Evolutionary conservation across 2,329 filamentous ascomycete genomes (phyloP), one percentile per base, ranked within the genome.

Genomic region (Coniosporium uncinatum): DNA sequence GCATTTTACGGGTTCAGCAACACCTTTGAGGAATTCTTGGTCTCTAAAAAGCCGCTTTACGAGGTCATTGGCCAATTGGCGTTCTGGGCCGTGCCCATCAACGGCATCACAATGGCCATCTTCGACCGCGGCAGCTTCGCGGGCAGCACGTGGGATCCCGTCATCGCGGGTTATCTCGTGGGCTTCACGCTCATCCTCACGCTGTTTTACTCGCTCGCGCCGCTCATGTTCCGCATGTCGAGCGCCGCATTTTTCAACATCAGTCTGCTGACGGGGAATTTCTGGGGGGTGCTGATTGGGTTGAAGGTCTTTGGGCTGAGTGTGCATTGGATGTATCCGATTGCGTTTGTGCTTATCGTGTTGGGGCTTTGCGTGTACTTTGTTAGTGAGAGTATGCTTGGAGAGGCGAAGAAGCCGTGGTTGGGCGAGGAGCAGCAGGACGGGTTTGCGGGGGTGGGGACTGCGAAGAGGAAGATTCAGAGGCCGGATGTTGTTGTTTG

Each of bases 231-330:
- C 65, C 87, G 93, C 49, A 85, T 97, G 69, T 85, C 85, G 21
- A 86, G 80, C 14, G 93, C 93, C 3, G 91, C 90, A 17, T 96
- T 98, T 67, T 94, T 96, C 72, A 95, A 98, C 64, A 95, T 97
- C 55, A 91, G 85, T 5, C 71, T 98, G 49, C 73, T 98, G 45
- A 97, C 93, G 2, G 88, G 83, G 53, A 96, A 95, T 67, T 97
- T 97, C 69, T 98, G 93, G 93, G 90, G 89, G 49, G 85, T 95
- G 47, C 85, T 94, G 51, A 91, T 98, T 52, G 93, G 93, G 38
- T 79, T 94, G 51, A 77, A 83, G 58, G 86, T 97, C 37, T 95
- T 98, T 56, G 79, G 83, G 35, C 78, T 85, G 52, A 65, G 65
- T 32, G 79, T 98, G 43, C 86, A 95, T 67, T 95, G 79, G 73